Percentiles rank a stretch among this genome's conserved stretches.
Evolutionary conservation across 495 filamentous ascomycete species (phyloP).

Genomic region (Neurospora sublineolata): DNA sequence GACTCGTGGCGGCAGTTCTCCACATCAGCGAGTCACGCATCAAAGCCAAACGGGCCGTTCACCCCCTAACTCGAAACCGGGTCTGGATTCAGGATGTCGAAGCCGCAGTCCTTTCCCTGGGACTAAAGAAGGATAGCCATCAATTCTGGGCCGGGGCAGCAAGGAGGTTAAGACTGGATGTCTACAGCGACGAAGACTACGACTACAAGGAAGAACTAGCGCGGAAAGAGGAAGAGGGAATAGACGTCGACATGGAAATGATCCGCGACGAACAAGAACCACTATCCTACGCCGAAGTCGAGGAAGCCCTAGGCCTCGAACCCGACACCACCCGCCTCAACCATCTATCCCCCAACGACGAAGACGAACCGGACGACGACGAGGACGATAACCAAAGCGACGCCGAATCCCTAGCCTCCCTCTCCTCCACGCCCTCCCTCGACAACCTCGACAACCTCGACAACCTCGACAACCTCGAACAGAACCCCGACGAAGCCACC

Average conservation of each 20-base stretch:
- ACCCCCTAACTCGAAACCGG: conserved; percentile 17
- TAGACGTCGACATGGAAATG: conserved; percentile 15
- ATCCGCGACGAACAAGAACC: conserved; percentile 8
- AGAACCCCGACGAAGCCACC: not conserved
- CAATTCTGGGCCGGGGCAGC: conserved; percentile 51
- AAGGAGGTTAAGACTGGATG: conserved; percentile 46
- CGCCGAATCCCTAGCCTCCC: not conserved
- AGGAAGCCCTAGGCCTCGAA: conserved; percentile 22
- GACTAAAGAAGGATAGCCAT: conserved; percentile 29
- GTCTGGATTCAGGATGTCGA: conserved; percentile 52
- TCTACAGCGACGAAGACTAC: conserved; percentile 32
- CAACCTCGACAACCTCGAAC: not conserved
- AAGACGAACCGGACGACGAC: conserved; percentile 12
- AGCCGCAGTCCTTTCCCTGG: conserved; percentile 49
- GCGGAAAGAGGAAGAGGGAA: not conserved
- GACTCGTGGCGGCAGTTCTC: conserved; percentile 54
- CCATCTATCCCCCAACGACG: conserved; percentile 2
- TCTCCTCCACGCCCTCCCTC: not conserved
- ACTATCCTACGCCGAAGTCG: conserved; percentile 45
- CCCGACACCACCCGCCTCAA: not conserved
- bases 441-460: not conserved
- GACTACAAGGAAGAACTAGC: conserved; percentile 11
- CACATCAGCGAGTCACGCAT: conserved; percentile 52
- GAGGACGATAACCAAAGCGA: conserved; percentile 1
- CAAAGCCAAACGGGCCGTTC: conserved; percentile 28